phyloP scores from a whole-genome alignment of 768 basidiomycete genomes.

The Arthromyces matolae region DNA sequence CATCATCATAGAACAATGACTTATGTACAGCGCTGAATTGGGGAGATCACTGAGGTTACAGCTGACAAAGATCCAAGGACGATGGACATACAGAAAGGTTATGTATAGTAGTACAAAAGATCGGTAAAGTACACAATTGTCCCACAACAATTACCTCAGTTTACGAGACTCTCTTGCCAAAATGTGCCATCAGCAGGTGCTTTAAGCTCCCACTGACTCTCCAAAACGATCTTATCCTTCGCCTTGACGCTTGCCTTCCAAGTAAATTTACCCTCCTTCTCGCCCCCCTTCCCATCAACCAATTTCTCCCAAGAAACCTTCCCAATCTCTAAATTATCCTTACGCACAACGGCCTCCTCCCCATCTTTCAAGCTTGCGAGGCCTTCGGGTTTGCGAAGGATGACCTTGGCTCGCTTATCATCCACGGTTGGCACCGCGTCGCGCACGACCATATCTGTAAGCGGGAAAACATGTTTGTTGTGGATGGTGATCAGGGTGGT shows the following conservation, averaged over 20 bases:
- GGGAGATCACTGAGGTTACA: too few species aligned
- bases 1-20: too few species aligned
- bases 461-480: constrained; percentile 45
- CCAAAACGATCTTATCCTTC: constrained; percentile 39
- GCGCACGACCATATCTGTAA: constrained; percentile 42
- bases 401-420: constrained; percentile 40
- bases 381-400: constrained; percentile 43
- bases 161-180: constrained; percentile 21
- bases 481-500: constrained; percentile 41
- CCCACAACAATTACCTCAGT: neutral
- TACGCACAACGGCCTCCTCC: constrained; percentile 27
- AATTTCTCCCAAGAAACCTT: constrained; percentile 33
- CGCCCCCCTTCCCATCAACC: constrained; percentile 42
- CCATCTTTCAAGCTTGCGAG: constrained; percentile 44
- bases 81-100: too few species aligned
- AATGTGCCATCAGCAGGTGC: constrained; percentile 28
- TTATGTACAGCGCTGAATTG: too few species aligned
- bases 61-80: too few species aligned
- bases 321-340: constrained; percentile 31
- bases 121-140: neutral
- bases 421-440: constrained; percentile 43
- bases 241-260: constrained; percentile 46
- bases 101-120: neutral
- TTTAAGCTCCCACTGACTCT: constrained; percentile 52
- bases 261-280: constrained; percentile 55